phyloP scores from a whole-genome alignment of 2,329 filamentous ascomycete genomes.

The Ceratocystis smalleyi region DNA sequence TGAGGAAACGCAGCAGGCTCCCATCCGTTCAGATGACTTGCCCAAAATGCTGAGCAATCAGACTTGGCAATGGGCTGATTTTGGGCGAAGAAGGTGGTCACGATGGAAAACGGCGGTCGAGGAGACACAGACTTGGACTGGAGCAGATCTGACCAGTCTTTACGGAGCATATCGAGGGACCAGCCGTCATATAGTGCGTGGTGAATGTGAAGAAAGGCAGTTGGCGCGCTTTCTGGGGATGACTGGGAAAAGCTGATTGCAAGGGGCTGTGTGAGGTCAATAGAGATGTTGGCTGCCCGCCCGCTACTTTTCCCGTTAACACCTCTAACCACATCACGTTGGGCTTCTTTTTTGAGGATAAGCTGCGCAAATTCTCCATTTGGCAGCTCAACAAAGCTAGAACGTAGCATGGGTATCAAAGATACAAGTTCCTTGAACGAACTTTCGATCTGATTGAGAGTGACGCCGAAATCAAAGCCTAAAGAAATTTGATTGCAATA shows the following conservation, averaged over 20 bases:
- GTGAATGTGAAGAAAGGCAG: slow-evolving; percentile 47
- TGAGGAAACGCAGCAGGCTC: slow-evolving; percentile 1
- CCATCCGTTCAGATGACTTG: slow-evolving; percentile 3
- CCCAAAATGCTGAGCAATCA: slow-evolving; percentile 5
- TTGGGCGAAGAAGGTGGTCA: slow-evolving; percentile 35
- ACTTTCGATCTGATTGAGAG: slow-evolving; percentile 27
- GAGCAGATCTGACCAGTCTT: slow-evolving; percentile 46
- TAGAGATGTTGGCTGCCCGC: neutral
- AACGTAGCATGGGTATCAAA: slow-evolving; percentile 52
- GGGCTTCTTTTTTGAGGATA: slow-evolving; percentile 33
- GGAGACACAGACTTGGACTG: slow-evolving; percentile 19
- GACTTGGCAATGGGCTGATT: neutral
- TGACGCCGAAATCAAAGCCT: slow-evolving; percentile 30
- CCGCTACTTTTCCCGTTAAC: neutral
- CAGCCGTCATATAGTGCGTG: slow-evolving; percentile 89
- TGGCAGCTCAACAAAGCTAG: slow-evolving; percentile 49
- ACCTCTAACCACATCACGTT: neutral
- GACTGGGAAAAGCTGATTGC: neutral
- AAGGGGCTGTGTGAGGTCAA: neutral
- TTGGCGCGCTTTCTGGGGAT: neutral
- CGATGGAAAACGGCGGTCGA: slow-evolving; percentile 43
- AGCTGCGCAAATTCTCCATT: slow-evolving; percentile 42
- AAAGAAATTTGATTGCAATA: slow-evolving; percentile 72
- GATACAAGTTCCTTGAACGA: slow-evolving; percentile 36
- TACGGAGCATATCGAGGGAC: slow-evolving; percentile 61